Evolutionary conservation across 2,329 filamentous ascomycete genomes (phyloP), one percentile per base, ranked within the genome.

Genomic region (Onygena corvina): DNA sequence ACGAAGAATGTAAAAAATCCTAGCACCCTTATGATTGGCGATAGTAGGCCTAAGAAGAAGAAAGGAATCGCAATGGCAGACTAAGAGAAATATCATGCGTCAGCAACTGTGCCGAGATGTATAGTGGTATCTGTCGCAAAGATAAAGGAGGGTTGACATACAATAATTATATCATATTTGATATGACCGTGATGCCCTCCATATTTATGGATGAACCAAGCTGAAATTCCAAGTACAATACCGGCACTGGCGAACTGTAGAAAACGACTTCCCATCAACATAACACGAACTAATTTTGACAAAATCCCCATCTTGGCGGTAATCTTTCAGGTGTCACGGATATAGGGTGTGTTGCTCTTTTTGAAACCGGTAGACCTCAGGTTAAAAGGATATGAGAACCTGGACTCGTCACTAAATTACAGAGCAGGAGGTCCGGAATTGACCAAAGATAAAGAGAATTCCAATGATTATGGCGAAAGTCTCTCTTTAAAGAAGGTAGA

Each of bases 11-110:
- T 62, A 44, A 66, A 60, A 50, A 61, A 65, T 59, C 61, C 61
- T 18, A 62, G 53, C 2, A 49, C 57, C 7, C 61, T 61, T 51
- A 67, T 50, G 59, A 71, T 68, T 0, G 64, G 68, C 20, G 61
- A 71, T 46, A 66, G 50, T 52, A 72, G 64, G 16, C 61, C 66
- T 3, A 67, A 67, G 4, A 68, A 52, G 60, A 71, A 67, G 58
- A 71, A 70, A 47, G 62, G 62, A 23, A 71, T 59, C 1, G 64
- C 67, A 16, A 67, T 47, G 23, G 58, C 56, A 7, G 67, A 50
- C 62, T 64, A 20, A 2, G 31, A 21, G 16, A 35, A 16, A 46
- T 48, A 23, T 44, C 21, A 2, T 27, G n/a, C 6, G 11, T 42
- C 14, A 42, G 38, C 38, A 3, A 27, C 21, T 5, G 1, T 21